Conservation (phyloP, 192 early-diverging fungal genomes). For the Linderina pennispora region DNA sequence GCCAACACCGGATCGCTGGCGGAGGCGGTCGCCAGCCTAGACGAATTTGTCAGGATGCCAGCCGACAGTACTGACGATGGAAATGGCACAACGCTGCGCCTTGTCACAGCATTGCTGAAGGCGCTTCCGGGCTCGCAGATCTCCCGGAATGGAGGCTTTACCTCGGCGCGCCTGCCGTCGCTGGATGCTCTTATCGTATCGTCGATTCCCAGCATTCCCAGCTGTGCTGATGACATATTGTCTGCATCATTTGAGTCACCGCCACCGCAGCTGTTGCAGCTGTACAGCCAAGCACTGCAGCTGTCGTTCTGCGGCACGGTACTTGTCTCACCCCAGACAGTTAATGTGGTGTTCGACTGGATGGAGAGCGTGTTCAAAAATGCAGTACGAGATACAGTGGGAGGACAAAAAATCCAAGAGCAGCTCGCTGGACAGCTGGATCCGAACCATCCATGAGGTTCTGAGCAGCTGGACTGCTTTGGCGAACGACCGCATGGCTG, state of each 20-base stretch:
- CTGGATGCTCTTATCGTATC: slow-evolving; percentile 3
- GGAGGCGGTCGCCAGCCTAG: slow-evolving; percentile 18
- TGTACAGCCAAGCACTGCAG: slow-evolving; percentile 16
- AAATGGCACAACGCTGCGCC: background rate
- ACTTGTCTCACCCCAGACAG: background rate
- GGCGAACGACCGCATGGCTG: slow-evolving; percentile 12
- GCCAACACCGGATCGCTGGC: slow-evolving; percentile 4
- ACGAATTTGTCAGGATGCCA: slow-evolving; percentile 18
- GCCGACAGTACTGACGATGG: slow-evolving; percentile 3
- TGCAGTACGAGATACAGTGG: slow-evolving; percentile 14
- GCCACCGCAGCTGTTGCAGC: slow-evolving; percentile 4
- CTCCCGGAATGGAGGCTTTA: slow-evolving; percentile 6
- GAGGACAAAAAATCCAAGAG: background rate
- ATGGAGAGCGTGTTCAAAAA: slow-evolving; percentile 20
- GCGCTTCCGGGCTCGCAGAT: slow-evolving; percentile 17
- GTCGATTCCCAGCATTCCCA: slow-evolving; percentile 1
- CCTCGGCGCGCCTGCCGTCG: slow-evolving; percentile 8
- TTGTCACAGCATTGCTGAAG: slow-evolving; percentile 10
- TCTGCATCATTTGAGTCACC: background rate
- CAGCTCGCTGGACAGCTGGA: slow-evolving; percentile 3
- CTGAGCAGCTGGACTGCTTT: slow-evolving; percentile 24
- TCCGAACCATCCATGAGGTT: slow-evolving; percentile 11
- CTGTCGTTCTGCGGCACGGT: slow-evolving; percentile 10
- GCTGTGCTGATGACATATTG: background rate
- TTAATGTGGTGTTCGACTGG: slow-evolving; percentile 17